A percentile compares a stretch with the other conserved stretches of the same genome.
Evolutionary conservation across 805 yeast species (phyloP).

Genomic region (Hermanozyma aechmeae): DNA sequence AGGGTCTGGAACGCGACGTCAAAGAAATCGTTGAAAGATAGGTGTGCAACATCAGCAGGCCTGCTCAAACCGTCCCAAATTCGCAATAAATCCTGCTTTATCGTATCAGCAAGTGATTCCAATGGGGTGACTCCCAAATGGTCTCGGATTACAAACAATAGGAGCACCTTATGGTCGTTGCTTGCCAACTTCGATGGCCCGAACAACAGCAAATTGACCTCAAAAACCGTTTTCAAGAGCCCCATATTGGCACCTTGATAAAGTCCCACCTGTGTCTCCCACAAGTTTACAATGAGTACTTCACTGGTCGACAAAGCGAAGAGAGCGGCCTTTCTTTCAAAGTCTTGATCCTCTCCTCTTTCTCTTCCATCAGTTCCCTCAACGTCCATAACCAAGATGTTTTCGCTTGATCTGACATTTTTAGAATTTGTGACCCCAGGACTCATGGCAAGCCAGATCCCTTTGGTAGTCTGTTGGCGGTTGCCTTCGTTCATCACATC

Average conservation of each 20-base stretch:
- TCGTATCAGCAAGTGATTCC: slow-evolving; percentile 56
- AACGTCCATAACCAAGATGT: slow-evolving; percentile 84
- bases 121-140: slow-evolving; percentile 83
- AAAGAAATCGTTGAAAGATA: slow-evolving; percentile 65
- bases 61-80: slow-evolving; percentile 76
- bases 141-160: slow-evolving; percentile 87
- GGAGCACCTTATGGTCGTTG: slow-evolving; percentile 49
- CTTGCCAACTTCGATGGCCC: slow-evolving; percentile 39
- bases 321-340: slow-evolving; percentile 91
- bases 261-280: slow-evolving; percentile 96
- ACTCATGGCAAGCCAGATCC: slow-evolving; percentile 35
- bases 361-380: slow-evolving; percentile 99
- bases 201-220: slow-evolving; percentile 82
- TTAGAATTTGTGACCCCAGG: slow-evolving; percentile 18
- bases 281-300: slow-evolving; percentile 80
- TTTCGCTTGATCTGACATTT: slow-evolving; percentile 10
- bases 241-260: slow-evolving; percentile 99
- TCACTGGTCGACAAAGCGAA: slow-evolving; percentile 92
- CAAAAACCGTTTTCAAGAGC: slow-evolving; percentile 87
- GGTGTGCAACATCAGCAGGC: slow-evolving; percentile 52
- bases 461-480: slow-evolving; percentile 73
- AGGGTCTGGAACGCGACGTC: slow-evolving; percentile 76
- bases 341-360: slow-evolving; percentile 97
- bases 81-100: slow-evolving; percentile 59
- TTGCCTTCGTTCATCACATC: slow-evolving; percentile 86